Evolutionary conservation across 2,329 filamentous ascomycete genomes (phyloP).

Genomic region (Rutstroemia sp.): DNA sequence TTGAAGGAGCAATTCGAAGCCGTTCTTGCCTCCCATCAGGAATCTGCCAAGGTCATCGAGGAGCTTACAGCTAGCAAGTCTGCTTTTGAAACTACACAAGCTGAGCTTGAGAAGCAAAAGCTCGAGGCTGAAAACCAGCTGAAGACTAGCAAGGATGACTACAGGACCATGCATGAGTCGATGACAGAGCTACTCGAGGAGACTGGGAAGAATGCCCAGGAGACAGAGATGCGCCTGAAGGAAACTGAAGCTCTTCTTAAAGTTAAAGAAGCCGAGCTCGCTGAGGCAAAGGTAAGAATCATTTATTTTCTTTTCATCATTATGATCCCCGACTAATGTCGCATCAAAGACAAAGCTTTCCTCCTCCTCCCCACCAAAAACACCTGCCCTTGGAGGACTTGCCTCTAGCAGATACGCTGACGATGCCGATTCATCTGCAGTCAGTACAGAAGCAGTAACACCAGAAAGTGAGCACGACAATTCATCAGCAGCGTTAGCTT

Average conservation of each 20-base stretch:
- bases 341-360: constrained; percentile 8
- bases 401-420: constrained; percentile 47
- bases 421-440: constrained; percentile 27
- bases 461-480: constrained; percentile 55
- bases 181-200: constrained; percentile 55
- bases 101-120: constrained; percentile 47
- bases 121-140: constrained; percentile 42
- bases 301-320: background rate
- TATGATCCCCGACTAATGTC: constrained; percentile 5
- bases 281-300: constrained; percentile 46
- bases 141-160: constrained; percentile 45
- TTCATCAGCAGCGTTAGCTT: constrained; percentile 58
- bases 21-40: constrained; percentile 32
- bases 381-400: constrained; percentile 36
- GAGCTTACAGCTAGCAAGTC: constrained; percentile 32
- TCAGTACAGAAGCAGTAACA: constrained; percentile 28
- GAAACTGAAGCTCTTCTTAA: constrained; percentile 29
- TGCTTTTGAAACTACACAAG: constrained; percentile 38
- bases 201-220: constrained; percentile 32
- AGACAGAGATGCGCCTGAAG: constrained; percentile 36
- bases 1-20: constrained; percentile 42
- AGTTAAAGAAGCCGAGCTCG: constrained; percentile 57
- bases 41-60: constrained; percentile 30
- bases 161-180: constrained; percentile 54
- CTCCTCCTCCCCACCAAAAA: constrained; percentile 34